A percentile compares a stretch with the other conserved stretches of the same genome.
Evolutionary conservation across 2,329 filamentous ascomycete genomes (phyloP).

Genomic region (Xylaria sp.): DNA sequence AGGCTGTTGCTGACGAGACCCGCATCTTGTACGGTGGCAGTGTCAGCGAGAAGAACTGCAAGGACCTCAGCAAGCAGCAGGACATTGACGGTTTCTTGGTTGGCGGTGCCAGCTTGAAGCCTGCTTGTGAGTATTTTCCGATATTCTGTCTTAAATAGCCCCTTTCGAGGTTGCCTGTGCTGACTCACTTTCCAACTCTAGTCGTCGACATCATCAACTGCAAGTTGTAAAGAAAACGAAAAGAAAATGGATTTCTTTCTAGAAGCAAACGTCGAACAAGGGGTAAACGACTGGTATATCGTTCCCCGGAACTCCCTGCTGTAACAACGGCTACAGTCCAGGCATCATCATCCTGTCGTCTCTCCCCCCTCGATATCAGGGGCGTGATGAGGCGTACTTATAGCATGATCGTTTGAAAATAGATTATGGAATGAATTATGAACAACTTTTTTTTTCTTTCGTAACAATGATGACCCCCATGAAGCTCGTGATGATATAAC

Average conservation of each 20-base stretch:
- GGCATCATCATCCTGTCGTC: neutral
- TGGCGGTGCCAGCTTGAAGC: conserved; percentile 93
- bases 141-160: neutral
- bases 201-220: conserved; percentile 58
- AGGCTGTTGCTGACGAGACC: conserved; percentile 74
- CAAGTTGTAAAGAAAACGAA: conserved; percentile 39
- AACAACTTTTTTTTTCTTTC: neutral
- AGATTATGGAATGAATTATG: conserved; percentile 1
- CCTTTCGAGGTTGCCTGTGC: neutral
- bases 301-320: neutral
- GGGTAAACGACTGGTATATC: conserved; percentile 1
- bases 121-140: conserved; percentile 64
- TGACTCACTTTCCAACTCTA: conserved; percentile 26
- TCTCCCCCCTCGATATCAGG: neutral
- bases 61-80: conserved; percentile 80
- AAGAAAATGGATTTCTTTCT: conserved; percentile 1
- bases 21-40: conserved; percentile 95
- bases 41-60: conserved; percentile 97
- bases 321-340: conserved; percentile 2
- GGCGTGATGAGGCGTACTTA: neutral
- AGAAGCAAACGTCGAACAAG: conserved; percentile 3
- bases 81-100: conserved; percentile 99
- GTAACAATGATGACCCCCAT: neutral
- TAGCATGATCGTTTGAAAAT: neutral
- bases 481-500: conserved; percentile 9